Conservation (phyloP, 2,329 filamentous ascomycete genomes). For the Chaetomium sp. region DNA sequence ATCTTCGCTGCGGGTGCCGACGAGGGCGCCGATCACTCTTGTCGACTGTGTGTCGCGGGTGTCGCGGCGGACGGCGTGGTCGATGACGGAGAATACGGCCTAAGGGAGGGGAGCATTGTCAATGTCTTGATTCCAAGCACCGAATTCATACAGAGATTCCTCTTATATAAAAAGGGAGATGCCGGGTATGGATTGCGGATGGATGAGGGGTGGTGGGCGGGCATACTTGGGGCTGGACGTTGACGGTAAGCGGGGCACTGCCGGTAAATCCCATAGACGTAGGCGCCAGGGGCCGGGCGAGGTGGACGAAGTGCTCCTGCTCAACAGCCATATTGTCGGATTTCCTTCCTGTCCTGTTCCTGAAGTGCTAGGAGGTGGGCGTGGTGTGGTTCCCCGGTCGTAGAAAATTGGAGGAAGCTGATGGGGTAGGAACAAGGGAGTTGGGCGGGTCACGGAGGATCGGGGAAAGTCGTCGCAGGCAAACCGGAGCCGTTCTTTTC, state of each 20-base stretch:
- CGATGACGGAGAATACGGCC: conserved; percentile 77
- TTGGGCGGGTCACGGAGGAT: conserved; percentile 29
- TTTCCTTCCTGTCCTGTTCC: conserved; percentile 28
- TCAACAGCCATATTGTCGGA: conserved; percentile 73
- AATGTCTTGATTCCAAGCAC: conserved; percentile 1
- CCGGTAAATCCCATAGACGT: conserved; percentile 75
- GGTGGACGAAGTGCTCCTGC: conserved; percentile 87
- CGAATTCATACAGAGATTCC: background rate
- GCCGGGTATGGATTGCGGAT: background rate
- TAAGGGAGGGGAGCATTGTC: conserved; percentile 36
- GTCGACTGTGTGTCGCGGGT: conserved; percentile 76
- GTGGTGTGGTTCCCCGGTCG: conserved; percentile 24
- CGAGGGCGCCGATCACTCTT: conserved; percentile 93
- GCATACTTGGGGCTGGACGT: conserved; percentile 90
- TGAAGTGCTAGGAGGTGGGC: conserved; percentile 27
- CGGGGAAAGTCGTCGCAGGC: conserved; percentile 30
- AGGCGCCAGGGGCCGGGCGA: conserved; percentile 88
- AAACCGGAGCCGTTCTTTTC: conserved; percentile 32
- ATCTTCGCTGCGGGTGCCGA: conserved; percentile 93
- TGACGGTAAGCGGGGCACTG: conserved; percentile 88
- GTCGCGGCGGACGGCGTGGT: conserved; percentile 91
- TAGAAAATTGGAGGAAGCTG: conserved; percentile 31
- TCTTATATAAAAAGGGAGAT: background rate
- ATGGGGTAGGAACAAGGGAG: conserved; percentile 29
- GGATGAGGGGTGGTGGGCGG: conserved; percentile 8